Conservation (phyloP, 1,284 basidiomycete species). For the Chalciporus piperatoides region DNA sequence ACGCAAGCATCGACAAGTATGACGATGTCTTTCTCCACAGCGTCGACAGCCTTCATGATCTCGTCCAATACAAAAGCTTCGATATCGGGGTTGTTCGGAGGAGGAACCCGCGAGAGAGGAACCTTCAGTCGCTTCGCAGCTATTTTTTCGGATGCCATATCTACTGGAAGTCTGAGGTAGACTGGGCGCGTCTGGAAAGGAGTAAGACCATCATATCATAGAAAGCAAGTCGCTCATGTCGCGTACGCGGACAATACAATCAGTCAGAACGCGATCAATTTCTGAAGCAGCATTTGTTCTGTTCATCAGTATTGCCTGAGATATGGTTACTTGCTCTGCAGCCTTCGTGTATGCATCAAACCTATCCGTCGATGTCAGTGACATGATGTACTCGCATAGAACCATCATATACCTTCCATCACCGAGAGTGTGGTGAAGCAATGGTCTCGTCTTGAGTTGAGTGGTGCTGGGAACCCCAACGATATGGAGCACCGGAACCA, state of each 20-base stretch:
- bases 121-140: slow-evolving; percentile 61
- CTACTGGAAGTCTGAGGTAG: slow-evolving; percentile 86
- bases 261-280: slow-evolving; percentile 79
- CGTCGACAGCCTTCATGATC: slow-evolving; percentile 62
- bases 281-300: slow-evolving; percentile 56
- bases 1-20: slow-evolving; percentile 90
- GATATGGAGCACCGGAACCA: slow-evolving; percentile 90
- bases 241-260: slow-evolving; percentile 63
- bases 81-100: slow-evolving; percentile 54
- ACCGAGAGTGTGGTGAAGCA: slow-evolving; percentile 86
- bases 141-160: slow-evolving; percentile 72
- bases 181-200: slow-evolving; percentile 70
- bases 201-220: neutral
- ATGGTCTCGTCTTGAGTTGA: slow-evolving; percentile 65
- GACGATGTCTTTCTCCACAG: slow-evolving; percentile 62
- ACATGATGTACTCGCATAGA: neutral
- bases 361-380: slow-evolving; percentile 32
- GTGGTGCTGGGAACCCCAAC: slow-evolving; percentile 81
- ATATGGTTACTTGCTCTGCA: slow-evolving; percentile 70
- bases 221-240: neutral
- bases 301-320: slow-evolving; percentile 60
- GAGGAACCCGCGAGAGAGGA: slow-evolving; percentile 52
- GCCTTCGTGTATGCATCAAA: slow-evolving; percentile 80
- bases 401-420: slow-evolving; percentile 56
- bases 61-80: slow-evolving; percentile 74